Conservation (phyloP, 352 stramenopile genomes). For the Phytophthora cactorum region DNA sequence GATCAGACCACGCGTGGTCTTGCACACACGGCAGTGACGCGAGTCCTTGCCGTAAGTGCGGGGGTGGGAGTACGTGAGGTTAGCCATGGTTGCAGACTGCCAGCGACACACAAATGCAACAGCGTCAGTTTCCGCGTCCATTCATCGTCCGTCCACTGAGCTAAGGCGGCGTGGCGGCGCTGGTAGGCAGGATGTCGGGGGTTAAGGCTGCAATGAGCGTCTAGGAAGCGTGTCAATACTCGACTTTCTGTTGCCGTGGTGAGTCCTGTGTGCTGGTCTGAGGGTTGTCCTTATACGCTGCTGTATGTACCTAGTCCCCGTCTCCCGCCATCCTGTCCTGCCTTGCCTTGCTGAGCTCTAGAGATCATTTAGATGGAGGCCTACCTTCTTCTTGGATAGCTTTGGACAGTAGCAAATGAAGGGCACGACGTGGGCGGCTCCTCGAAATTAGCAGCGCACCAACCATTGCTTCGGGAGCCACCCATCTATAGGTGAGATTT, state of each 20-base stretch:
- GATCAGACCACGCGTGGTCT: constrained; percentile 93
- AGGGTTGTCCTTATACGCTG: not conserved
- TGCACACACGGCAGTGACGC: constrained; percentile 91
- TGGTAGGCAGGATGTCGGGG: constrained; percentile 6
- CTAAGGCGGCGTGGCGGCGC: not conserved
- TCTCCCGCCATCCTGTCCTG: constrained; percentile 2
- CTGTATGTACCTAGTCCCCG: constrained; percentile 1
- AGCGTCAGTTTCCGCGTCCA: constrained; percentile 15
- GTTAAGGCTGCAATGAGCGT: not conserved
- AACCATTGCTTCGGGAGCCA: constrained; percentile 61
- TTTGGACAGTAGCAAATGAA: constrained; percentile 90
- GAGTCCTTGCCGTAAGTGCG: constrained; percentile 92
- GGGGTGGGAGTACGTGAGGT: constrained; percentile 89
- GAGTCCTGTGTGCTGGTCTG: constrained; percentile 10
- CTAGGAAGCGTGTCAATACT: constrained; percentile 1
- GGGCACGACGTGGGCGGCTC: constrained; percentile 23
- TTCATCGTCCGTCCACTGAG: not conserved
- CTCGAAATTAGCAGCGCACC: constrained; percentile 52
- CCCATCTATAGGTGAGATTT: constrained; percentile 40
- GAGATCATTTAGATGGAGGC: constrained; percentile 15
- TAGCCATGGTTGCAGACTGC: constrained; percentile 86
- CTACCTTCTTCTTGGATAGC: constrained; percentile 88
- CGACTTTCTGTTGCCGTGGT: not conserved
- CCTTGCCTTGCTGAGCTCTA: not conserved
- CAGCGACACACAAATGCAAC: constrained; percentile 25